Base-by-base conservation (phyloP, 306 rosid species). In the Erythrophleum fordii region DNA sequence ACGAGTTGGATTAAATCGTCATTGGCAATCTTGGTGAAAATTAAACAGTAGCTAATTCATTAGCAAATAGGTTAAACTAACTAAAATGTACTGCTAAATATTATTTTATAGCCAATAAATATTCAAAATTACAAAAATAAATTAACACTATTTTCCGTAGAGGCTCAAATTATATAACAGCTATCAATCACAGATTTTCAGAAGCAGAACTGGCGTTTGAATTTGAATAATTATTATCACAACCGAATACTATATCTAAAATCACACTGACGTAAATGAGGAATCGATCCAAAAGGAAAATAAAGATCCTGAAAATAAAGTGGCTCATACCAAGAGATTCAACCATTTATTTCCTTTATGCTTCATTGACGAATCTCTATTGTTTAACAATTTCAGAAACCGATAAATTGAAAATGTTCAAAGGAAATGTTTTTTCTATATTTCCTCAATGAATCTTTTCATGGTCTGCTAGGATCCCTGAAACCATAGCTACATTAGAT, bases 181-280 rank as follows among this genome's bases (percentile, higher is more conserved):
- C 97, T 92, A 73, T 87, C 97, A 23, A 88, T 94, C 97, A 94
- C 69, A 73, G 11, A 82, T 20, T 79, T 60, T 92, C 97, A 82
- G 97, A 88, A 92, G 98, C 97, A 92, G 98, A 94, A 94, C 97
- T 92, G 97, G 97, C 97, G 64, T 84, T 75, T 73, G 51, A 90
- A 94, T 97, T 92, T 94, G 98, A 60, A 67, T 11, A 1, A 42
- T 58, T 0, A 83, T 92, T 96, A 16, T 92, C 96, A 92, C 60
- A 0, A 95, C 92, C 59, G n/a, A 18, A 25, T 52, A n/a, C 8
- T 18, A 52, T 18, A 52, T 18, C 2, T 4, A 14, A 51, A 18
- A 51, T 51, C 56, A 18, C 8, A 5, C 4, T 16, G 17, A 52
- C 18, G 5, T 6, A 52, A 31, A 5, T 18, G 11, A 52, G 0